phyloP scores from a whole-genome alignment of 169 alveolate genomes.

The Plasmodium gonderi region DNA sequence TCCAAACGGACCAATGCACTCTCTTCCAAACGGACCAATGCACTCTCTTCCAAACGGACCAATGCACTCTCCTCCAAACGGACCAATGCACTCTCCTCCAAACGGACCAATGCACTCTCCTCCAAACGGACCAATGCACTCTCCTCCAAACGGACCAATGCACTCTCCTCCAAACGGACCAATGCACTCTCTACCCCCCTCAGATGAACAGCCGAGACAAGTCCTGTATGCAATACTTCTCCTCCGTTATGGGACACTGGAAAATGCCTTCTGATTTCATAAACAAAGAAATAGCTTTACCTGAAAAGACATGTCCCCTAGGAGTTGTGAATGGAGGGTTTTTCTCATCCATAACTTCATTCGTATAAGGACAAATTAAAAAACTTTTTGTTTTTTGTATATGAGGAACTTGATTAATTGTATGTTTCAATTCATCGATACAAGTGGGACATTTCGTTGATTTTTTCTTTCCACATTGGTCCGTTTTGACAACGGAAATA shows the following conservation, averaged over 20 bases:
- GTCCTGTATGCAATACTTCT: conserved; percentile 75
- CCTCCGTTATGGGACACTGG: conserved; percentile 81
- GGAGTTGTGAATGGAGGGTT: conserved; percentile 91
- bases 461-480: conserved; percentile 80
- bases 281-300: conserved; percentile 77
- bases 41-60: too few species aligned
- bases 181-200: background rate
- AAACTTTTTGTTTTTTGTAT: conserved; percentile 84
- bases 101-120: too few species aligned
- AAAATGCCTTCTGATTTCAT: conserved; percentile 73
- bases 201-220: conserved; percentile 78
- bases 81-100: too few species aligned
- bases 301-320: conserved; percentile 85
- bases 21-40: too few species aligned
- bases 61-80: too few species aligned
- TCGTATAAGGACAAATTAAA: conserved; percentile 88
- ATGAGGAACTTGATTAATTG: conserved; percentile 84
- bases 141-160: background rate
- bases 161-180: background rate
- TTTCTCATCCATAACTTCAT: conserved; percentile 86
- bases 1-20: too few species aligned
- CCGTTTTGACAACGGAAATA: conserved; percentile 84
- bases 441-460: conserved; percentile 89
- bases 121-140: background rate
- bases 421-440: conserved; percentile 82